Base-by-base conservation (phyloP, 2,329 filamentous ascomycete genomes). In the Ilyonectria destructans region DNA sequence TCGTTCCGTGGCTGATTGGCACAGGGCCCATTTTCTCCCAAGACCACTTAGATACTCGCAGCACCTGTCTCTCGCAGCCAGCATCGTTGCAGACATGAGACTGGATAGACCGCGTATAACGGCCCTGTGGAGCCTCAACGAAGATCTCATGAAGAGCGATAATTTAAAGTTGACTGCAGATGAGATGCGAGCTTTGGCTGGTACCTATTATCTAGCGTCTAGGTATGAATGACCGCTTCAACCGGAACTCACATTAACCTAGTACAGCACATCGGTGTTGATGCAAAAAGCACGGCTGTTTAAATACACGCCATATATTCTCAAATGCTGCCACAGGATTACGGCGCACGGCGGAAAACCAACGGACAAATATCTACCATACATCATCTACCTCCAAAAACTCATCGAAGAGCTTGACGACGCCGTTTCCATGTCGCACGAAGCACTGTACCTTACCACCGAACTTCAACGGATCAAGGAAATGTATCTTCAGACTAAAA, bases 11-110 rank as follows among this genome's bases (percentile, higher is more conserved):
- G 7, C 69, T 74, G 66, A 77, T 46, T 3, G 15, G 4, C 9
- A 13, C 37, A 80, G 78, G 78, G 79, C 78, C 3, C 79, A 80
- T 64, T 80, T 74, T 45, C 79, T 79, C 26, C 77, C 76, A 19
- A 64, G 71, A 5, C 73, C 73, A 2, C 71, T 76, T 57, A 75
- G 72, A 46, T 76, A 77, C 43, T 76, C 73, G 0, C 79, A 80
- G 19, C 76, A 80, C 40, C 29, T 80, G 0, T 74, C 75, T 23
- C 71, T 80, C 7, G 78, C 79, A 1, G 73, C 68, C 3, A 80
- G 79, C 23, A 80, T 80, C 0, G 71, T 80, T 1, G 74, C 73
- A 6, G 79, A 80, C 19, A 51, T 80, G 69, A 73, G 79, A 7
- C 64, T 80, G 0, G 78, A 80, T 33, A 68, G 74, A 7, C 75